These are phyloP conservation scores for Colletotrichum filicis DNA, from an alignment of 2,329 filamentous ascomycete genomes.

Conservation along the genomic window DNA sequence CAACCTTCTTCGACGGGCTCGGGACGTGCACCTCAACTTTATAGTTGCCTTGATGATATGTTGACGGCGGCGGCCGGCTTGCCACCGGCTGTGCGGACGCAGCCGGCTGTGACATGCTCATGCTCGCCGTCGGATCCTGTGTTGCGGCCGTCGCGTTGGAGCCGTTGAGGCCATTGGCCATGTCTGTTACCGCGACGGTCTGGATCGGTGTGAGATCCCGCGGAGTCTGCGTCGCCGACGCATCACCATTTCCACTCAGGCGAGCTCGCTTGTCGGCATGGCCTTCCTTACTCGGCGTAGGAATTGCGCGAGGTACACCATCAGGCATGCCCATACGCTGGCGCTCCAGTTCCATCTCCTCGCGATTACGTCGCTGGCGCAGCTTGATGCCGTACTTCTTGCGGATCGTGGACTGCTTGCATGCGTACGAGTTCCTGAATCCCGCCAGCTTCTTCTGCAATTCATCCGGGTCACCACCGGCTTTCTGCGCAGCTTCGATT, in stretches of 20 bases:
- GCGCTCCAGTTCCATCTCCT: conserved; percentile 58
- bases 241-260: conserved; percentile 6
- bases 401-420: conserved; percentile 66
- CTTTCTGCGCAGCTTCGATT: neutral
- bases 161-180: conserved; percentile 49
- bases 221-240: neutral
- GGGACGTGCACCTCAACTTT: conserved; percentile 13
- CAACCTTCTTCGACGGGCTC: neutral
- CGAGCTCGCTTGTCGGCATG: conserved; percentile 28
- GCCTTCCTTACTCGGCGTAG: neutral
- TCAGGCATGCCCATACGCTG: conserved; percentile 45
- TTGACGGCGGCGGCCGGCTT: conserved; percentile 2
- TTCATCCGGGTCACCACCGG: neutral
- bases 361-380: conserved; percentile 58
- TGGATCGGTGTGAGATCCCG: conserved; percentile 27
- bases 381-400: conserved; percentile 69
- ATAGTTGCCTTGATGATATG: conserved; percentile 4
- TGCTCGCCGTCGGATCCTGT: conserved; percentile 47
- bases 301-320: neutral
- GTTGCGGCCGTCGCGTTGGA: conserved; percentile 49
- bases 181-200: conserved; percentile 44
- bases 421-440: conserved; percentile 64
- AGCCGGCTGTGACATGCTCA: neutral
- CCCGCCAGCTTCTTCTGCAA: conserved; percentile 47
- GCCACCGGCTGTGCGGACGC: neutral